Evolutionary conservation across 805 yeast species (phyloP).

Genomic region (Saturnispora hagleri): DNA sequence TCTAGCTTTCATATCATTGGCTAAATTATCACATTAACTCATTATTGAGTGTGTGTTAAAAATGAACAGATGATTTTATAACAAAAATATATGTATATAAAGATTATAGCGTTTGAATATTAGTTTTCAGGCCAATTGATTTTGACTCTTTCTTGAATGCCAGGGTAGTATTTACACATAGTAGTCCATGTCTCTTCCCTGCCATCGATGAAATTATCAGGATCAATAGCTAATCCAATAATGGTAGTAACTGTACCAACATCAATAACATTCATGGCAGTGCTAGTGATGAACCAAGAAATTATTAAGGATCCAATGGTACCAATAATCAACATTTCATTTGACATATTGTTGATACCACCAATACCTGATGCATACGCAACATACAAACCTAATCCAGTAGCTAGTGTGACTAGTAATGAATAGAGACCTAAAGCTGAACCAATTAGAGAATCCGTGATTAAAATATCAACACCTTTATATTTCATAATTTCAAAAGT

Average conservation of each 20-base stretch:
- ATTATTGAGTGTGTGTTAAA: not conserved
- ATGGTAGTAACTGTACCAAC: conserved; percentile 80
- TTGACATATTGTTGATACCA: conserved; percentile 15
- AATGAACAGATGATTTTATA: not conserved
- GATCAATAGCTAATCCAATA: conserved; percentile 75
- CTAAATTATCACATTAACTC: not conserved
- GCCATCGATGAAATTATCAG: conserved; percentile 56
- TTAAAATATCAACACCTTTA: conserved; percentile 77
- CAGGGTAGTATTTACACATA: conserved; percentile 25
- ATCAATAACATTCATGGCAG: conserved; percentile 64
- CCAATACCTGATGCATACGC: not conserved
- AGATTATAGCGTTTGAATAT: not conserved
- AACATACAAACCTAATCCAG: conserved; percentile 22
- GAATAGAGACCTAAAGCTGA: conserved; percentile 74
- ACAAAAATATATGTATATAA: not conserved
- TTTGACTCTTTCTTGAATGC: conserved; percentile 23
- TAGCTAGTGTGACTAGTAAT: conserved; percentile 45
- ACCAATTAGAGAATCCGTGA: conserved; percentile 75
- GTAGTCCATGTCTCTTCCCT: conserved; percentile 45
- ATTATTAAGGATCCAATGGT: conserved; percentile 40
- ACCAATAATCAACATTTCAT: conserved; percentile 23
- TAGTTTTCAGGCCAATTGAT: conserved; percentile 21
- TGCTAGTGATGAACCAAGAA: conserved; percentile 64
- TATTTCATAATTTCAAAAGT: conserved; percentile 70
- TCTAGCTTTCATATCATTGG: not conserved